A percentile compares a stretch with the other conserved stretches of the same genome.
phyloP scores from a whole-genome alignment of 129 eudicot species.

The Chrysanthemum makinoi region DNA sequence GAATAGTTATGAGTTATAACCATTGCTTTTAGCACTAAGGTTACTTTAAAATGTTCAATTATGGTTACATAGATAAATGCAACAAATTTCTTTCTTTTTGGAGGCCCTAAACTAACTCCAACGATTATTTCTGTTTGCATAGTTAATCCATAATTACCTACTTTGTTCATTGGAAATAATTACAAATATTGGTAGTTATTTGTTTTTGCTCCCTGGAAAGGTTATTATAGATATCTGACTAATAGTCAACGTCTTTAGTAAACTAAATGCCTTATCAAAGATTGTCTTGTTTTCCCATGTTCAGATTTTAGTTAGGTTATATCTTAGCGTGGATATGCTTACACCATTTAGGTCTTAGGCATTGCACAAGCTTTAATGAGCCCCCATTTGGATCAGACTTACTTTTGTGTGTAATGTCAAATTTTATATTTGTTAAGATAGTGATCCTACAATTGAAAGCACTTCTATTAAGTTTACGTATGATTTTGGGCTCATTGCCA shows the following conservation, averaged over 20 bases:
- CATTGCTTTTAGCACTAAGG: not conserved
- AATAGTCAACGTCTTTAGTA: not conserved
- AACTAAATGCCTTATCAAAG: not conserved
- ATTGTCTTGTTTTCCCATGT: not conserved
- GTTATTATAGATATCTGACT: conserved; percentile 1
- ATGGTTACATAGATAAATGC: not conserved
- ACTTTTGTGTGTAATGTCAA: not conserved
- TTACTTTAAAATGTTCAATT: too few species aligned
- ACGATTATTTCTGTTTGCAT: not conserved
- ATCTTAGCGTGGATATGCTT: not conserved
- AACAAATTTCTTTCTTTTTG: not conserved
- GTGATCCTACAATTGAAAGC: too few species aligned
- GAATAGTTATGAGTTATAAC: not conserved
- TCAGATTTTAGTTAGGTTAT: too few species aligned
- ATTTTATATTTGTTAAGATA: not conserved
- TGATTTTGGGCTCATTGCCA: too few species aligned
- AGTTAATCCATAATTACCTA: not conserved
- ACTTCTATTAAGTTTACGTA: too few species aligned
- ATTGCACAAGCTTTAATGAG: not conserved
- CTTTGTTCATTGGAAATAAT: not conserved
- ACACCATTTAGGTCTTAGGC: not conserved
- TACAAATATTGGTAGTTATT: not conserved
- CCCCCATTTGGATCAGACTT: not conserved
- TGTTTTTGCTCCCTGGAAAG: not conserved
- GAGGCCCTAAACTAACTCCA: not conserved